Percentiles rank a stretch among this genome's conserved stretches.
These are phyloP conservation scores for Prunella vulgaris DNA, from an alignment of 257 asterid species.

Conservation along the genomic window DNA sequence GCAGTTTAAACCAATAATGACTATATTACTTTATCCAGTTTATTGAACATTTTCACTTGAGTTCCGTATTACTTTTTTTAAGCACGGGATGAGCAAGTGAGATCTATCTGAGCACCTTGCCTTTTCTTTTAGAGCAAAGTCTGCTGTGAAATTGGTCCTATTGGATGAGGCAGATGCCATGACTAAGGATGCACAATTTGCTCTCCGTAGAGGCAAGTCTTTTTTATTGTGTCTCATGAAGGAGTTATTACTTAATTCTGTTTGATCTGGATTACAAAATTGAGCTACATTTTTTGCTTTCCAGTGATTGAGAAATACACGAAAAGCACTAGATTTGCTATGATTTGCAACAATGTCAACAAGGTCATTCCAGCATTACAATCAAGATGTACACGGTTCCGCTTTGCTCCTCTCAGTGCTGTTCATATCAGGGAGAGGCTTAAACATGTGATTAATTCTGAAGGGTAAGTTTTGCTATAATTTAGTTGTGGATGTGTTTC, in stretches of 20 bases:
- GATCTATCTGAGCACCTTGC: conserved; percentile 22
- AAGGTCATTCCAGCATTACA: conserved; percentile 94
- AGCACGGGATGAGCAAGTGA: neutral
- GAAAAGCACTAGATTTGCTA: conserved; percentile 83
- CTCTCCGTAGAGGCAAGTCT: conserved; percentile 89
- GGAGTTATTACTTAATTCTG: neutral
- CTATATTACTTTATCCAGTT: neutral
- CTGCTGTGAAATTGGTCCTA: conserved; percentile 74
- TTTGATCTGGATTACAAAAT: neutral
- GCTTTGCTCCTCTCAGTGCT: conserved; percentile 94
- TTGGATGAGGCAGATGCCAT: conserved; percentile 99
- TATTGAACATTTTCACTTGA: neutral
- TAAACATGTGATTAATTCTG: conserved; percentile 72
- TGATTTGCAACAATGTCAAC: conserved; percentile 93
- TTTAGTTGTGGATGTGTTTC: neutral
- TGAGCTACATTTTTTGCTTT: conserved; percentile 21
- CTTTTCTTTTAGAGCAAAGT: conserved; percentile 53
- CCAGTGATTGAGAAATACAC: conserved; percentile 97
- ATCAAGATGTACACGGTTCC: conserved; percentile 96
- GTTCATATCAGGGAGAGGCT: conserved; percentile 78
- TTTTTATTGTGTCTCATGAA: conserved; percentile 1
- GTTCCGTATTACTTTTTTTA: neutral
- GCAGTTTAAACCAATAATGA: neutral
- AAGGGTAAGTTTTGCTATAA: conserved; percentile 51
- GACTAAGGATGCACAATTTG: conserved; percentile 99